Conservation (phyloP, 495 filamentous ascomycete species). For the Aspergillus homomorphus region DNA sequence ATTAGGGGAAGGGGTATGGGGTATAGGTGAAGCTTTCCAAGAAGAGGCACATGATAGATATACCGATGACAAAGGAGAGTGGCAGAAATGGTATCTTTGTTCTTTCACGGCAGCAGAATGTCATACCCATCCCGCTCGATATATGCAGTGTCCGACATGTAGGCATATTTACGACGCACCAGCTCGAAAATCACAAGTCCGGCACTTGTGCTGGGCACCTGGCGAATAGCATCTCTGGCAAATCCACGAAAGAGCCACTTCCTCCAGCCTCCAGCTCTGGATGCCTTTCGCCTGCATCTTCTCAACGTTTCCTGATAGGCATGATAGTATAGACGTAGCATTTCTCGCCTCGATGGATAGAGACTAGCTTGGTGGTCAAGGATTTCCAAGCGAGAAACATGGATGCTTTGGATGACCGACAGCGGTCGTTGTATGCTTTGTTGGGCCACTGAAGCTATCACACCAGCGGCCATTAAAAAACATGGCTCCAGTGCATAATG, state of each 20-base stretch:
- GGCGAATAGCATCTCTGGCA: conserved; percentile 66
- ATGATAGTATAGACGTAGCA: conserved; percentile 64
- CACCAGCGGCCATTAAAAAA: conserved; percentile 75
- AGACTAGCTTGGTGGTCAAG: conserved; percentile 65
- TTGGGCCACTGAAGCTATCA: conserved; percentile 71
- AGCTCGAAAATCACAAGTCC: conserved; percentile 89
- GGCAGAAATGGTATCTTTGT: not conserved
- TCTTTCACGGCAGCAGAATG: conserved; percentile 48
- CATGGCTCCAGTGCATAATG: conserved; percentile 83
- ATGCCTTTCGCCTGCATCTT: conserved; percentile 62
- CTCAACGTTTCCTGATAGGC: conserved; percentile 75
- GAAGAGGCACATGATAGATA: too few species aligned
- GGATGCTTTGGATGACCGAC: conserved; percentile 67
- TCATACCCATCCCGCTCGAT: conserved; percentile 69
- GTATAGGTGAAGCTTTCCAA: too few species aligned
- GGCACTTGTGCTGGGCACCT: conserved; percentile 86
- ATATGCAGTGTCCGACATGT: conserved; percentile 59
- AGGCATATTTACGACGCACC: conserved; percentile 74
- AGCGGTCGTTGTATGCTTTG: conserved; percentile 79
- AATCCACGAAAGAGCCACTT: conserved; percentile 78
- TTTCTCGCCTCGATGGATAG: conserved; percentile 39
- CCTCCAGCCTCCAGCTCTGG: conserved; percentile 59
- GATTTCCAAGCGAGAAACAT: conserved; percentile 75
- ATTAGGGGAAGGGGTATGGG: too few species aligned
- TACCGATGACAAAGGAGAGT: not conserved